Percentiles rank a stretch among this genome's conserved stretches.
Evolutionary conservation across 257 asterid species (phyloP).

Genomic region (Solanum medicagineum): DNA sequence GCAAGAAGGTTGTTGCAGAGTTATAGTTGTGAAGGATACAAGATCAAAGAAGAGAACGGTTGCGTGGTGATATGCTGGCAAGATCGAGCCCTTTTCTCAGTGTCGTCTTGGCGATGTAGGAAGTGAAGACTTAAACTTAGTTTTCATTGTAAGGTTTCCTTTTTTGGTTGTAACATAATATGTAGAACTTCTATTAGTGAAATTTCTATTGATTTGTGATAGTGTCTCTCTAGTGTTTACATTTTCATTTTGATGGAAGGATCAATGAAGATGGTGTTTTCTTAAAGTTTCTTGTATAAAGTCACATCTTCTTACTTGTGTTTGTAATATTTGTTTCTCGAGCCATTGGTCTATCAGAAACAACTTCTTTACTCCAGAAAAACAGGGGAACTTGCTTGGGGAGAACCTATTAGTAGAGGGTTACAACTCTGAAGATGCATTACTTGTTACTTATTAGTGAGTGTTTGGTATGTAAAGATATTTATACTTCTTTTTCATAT

Average conservation of each 20-base stretch:
- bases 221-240: background rate
- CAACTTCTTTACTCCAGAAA: too few relatives aligned
- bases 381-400: too few relatives aligned
- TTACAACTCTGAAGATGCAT: too few relatives aligned
- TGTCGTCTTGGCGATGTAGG: slow-evolving; percentile 82
- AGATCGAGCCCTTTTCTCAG: slow-evolving; percentile 73
- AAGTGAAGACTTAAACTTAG: slow-evolving; percentile 18
- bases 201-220: background rate
- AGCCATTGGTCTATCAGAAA: too few relatives aligned
- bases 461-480: too few relatives aligned
- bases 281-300: background rate
- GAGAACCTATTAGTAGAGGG: too few relatives aligned
- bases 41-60: slow-evolving; percentile 76
- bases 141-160: background rate
- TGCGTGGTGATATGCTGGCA: slow-evolving; percentile 87
- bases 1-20: slow-evolving; percentile 70
- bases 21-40: slow-evolving; percentile 70
- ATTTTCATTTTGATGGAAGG: background rate
- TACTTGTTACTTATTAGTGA: too few relatives aligned
- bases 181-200: background rate
- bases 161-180: background rate
- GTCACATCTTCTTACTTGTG: background rate
- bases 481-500: too few relatives aligned
- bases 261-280: background rate
- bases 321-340: background rate